Evolutionary conservation across 768 basidiomycete species (phyloP).

Genomic region (Mycena chlorophos): DNA sequence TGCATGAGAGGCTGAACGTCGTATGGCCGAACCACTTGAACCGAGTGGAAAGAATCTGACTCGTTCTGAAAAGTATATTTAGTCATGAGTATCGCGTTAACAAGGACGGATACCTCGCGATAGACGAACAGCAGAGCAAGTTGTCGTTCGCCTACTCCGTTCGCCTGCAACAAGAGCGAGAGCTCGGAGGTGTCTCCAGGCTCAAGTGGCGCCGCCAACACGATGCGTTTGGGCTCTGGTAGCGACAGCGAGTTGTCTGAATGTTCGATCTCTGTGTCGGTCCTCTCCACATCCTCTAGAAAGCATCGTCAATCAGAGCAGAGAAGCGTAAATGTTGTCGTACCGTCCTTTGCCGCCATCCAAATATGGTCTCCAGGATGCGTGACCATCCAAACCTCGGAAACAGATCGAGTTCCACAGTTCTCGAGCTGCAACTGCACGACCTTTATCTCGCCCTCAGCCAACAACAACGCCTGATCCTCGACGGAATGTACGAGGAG

Average conservation of each 20-base stretch:
- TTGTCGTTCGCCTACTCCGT: slow-evolving; percentile 46
- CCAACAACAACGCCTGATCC: slow-evolving; percentile 50
- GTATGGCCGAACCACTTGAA: slow-evolving; percentile 53
- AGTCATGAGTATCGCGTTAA: not conserved
- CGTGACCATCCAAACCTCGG: slow-evolving; percentile 70
- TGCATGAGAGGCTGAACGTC: slow-evolving; percentile 63
- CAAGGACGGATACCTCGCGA: slow-evolving; percentile 49
- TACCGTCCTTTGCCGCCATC: slow-evolving; percentile 35
- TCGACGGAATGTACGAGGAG: slow-evolving; percentile 59
- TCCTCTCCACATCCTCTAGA: slow-evolving; percentile 9
- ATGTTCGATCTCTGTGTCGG: slow-evolving; percentile 38
- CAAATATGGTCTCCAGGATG: slow-evolving; percentile 66
- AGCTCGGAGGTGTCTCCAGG: slow-evolving; percentile 54
- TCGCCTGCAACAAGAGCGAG: slow-evolving; percentile 56
- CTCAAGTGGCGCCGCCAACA: slow-evolving; percentile 36
- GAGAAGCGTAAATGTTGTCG: slow-evolving; percentile 1
- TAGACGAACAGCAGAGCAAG: slow-evolving; percentile 67
- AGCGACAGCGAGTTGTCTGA: slow-evolving; percentile 55
- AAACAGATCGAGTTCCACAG: slow-evolving; percentile 56
- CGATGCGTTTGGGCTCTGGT: slow-evolving; percentile 48
- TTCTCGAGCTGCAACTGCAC: slow-evolving; percentile 66
- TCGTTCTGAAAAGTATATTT: slow-evolving; percentile 40
- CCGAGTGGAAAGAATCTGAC: slow-evolving; percentile 54
- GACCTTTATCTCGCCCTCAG: slow-evolving; percentile 67
- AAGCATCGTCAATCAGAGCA: not conserved